These are phyloP conservation scores for Globisporangium cylindrosporum DNA, from an alignment of 352 stramenopile species.

Conservation along the genomic window DNA sequence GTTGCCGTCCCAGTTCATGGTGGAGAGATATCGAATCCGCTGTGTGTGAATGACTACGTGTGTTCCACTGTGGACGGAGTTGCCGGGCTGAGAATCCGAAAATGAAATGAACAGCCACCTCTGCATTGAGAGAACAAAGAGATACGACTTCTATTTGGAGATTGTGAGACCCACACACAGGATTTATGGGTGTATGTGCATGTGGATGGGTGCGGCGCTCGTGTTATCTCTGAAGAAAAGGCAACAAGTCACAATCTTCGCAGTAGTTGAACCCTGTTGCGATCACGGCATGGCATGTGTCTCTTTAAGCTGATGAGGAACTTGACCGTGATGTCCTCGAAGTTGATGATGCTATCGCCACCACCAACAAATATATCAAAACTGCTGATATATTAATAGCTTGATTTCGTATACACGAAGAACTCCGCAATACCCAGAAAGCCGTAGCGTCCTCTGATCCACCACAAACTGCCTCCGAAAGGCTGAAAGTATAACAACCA, in stretches of 20 bases:
- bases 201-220: neutral
- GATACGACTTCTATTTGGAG: neutral
- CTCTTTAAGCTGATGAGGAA: too few relatives aligned
- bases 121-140: neutral
- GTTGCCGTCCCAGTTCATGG: neutral
- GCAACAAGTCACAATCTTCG: neutral
- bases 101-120: neutral
- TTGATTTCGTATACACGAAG: too few relatives aligned
- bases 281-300: neutral
- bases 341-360: too few relatives aligned
- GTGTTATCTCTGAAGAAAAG: neutral
- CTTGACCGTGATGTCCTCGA: too few relatives aligned
- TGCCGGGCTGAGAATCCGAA: neutral
- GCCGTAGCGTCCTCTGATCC: too few relatives aligned
- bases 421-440: too few relatives aligned
- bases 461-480: too few relatives aligned
- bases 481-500: too few relatives aligned
- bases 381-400: too few relatives aligned
- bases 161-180: neutral
- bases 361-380: too few relatives aligned
- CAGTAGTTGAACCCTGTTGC: neutral
- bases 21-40: neutral
- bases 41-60: neutral
- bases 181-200: neutral
- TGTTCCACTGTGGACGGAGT: neutral